phyloP scores from a whole-genome alignment of 306 rosid genomes.

The Urtica urens region DNA sequence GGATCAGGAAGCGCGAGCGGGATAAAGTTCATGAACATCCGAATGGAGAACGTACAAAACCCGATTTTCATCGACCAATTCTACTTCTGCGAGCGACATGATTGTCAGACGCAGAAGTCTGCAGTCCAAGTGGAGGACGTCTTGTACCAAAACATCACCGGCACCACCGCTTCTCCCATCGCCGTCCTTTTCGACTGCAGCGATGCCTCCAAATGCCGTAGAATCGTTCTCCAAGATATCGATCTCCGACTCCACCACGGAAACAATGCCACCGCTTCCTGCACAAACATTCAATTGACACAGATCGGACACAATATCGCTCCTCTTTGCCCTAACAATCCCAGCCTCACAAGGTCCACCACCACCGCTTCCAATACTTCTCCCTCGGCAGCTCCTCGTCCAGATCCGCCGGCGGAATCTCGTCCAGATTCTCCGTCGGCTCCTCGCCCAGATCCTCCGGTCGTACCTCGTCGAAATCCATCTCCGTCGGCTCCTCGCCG shows the following conservation, averaged over 20 bases:
- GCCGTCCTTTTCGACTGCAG: conserved; percentile 65
- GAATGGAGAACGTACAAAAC: conserved; percentile 46
- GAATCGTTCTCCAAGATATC: conserved; percentile 35
- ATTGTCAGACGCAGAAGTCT: conserved; percentile 24
- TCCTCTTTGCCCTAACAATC: conserved; percentile 34
- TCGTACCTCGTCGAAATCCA: neutral
- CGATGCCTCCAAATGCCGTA: conserved; percentile 36
- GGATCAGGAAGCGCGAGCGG: conserved; percentile 59
- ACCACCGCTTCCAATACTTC: neutral
- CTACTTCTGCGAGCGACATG: conserved; percentile 42
- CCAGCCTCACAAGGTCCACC: neutral
- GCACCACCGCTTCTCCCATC: conserved; percentile 56
- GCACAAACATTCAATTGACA: conserved; percentile 34
- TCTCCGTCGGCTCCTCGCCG: neutral
- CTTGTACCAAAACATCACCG: conserved; percentile 45
- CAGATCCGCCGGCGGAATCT: neutral
- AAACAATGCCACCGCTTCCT: conserved; percentile 19
- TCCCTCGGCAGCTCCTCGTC: neutral
- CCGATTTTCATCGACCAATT: conserved; percentile 63
- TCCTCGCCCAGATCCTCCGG: neutral
- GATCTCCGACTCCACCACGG: conserved; percentile 18
- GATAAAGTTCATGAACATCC: conserved; percentile 44
- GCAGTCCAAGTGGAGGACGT: conserved; percentile 53
- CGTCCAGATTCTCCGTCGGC: neutral
- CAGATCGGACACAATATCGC: conserved; percentile 25